Percentiles rank a stretch among this genome's conserved stretches.
Evolutionary conservation across 2,329 filamentous ascomycete species (phyloP).

Genomic region (Phoma sp.): DNA sequence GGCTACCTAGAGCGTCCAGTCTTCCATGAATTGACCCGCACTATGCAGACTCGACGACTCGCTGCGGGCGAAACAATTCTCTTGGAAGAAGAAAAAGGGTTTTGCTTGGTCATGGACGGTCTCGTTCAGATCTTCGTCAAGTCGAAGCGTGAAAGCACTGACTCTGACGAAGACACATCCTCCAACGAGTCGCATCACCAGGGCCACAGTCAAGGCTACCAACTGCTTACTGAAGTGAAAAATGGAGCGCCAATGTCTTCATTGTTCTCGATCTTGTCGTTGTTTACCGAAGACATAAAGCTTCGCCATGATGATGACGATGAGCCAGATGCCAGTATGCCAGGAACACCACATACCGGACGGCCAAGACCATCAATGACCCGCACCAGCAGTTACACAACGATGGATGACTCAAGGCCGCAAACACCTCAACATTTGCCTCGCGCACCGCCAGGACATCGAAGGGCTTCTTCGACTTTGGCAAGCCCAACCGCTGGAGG

Average conservation of each 20-base stretch:
- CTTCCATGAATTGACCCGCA: conserved; percentile 95
- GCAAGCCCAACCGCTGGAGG: conserved; percentile 48
- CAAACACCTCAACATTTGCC: conserved; percentile 37
- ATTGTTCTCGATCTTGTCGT: conserved; percentile 92
- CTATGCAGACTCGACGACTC: conserved; percentile 97
- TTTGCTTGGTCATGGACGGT: conserved; percentile 96
- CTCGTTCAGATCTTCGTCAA: conserved; percentile 98
- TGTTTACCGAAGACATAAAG: conserved; percentile 95
- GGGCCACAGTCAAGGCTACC: conserved; percentile 81
- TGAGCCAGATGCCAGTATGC: conserved; percentile 51
- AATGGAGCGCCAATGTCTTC: conserved; percentile 99
- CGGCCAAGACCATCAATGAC: conserved; percentile 29
- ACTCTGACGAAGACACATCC: conserved; percentile 52
- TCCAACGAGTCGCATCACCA: conserved; percentile 66
- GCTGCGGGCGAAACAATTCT: conserved; percentile 96
- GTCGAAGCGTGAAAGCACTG: conserved; percentile 65
- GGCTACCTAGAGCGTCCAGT: conserved; percentile 95
- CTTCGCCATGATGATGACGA: conserved; percentile 73
- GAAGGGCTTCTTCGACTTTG: conserved; percentile 38
- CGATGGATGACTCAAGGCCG: conserved; percentile 40
- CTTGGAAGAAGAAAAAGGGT: conserved; percentile 96
- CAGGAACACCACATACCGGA: conserved; percentile 35
- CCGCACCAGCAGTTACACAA: conserved; percentile 40
- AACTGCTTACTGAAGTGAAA: conserved; percentile 94
- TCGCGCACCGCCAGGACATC: conserved; percentile 29